phyloP scores from a whole-genome alignment of 257 asterid species.

The Nicotiana noctiflora region DNA sequence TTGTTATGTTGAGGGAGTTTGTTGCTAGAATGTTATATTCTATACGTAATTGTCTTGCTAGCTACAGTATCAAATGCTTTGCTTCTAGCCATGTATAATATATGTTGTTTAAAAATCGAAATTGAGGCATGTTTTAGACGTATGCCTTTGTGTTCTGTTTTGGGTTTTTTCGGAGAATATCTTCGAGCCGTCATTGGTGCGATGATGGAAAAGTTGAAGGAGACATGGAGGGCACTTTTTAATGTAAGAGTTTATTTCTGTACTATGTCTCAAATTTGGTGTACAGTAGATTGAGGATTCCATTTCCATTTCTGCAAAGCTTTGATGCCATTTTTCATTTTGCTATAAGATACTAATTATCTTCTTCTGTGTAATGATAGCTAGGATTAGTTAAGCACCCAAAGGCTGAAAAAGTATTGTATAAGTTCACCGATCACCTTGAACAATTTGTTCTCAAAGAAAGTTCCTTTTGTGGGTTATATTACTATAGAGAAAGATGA shows the following conservation, averaged over 20 bases:
- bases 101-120: conserved; percentile 30
- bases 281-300: background rate
- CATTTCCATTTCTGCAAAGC: background rate
- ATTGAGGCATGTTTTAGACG: conserved; percentile 31
- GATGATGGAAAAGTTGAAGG: conserved; percentile 43
- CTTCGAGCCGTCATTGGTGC: conserved; percentile 21
- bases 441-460: background rate
- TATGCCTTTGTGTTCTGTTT: conserved; percentile 28
- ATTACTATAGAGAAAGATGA: background rate
- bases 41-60: conserved; percentile 15
- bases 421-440: background rate
- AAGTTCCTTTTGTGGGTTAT: background rate
- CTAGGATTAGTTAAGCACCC: background rate
- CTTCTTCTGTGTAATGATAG: background rate
- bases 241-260: conserved; percentile 35
- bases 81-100: conserved; percentile 20
- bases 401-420: background rate
- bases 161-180: conserved; percentile 23
- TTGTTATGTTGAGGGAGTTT: conserved; percentile 20
- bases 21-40: conserved; percentile 13
- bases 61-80: conserved; percentile 22
- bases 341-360: background rate
- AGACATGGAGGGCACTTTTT: conserved; percentile 30
- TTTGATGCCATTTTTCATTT: background rate
- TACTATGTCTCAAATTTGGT: background rate